These are phyloP conservation scores for Pseudozyma hubeiensis DNA, from an alignment of 1,284 basidiomycete genomes.

Conservation along the genomic window DNA sequence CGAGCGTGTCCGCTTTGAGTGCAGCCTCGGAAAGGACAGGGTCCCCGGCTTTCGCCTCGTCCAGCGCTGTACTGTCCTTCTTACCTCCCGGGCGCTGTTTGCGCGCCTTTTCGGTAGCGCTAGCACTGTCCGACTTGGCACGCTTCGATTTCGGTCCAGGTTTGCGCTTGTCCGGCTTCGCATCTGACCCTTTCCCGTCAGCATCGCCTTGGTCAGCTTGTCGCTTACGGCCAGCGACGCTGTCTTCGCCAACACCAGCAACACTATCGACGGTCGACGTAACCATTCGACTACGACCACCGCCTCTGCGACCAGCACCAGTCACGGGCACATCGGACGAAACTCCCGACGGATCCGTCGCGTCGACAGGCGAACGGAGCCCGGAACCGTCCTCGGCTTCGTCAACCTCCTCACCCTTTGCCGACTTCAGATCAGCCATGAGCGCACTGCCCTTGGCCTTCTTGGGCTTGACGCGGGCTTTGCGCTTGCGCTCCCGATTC, in stretches of 20 bases:
- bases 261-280: slow-evolving; percentile 7
- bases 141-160: slow-evolving; percentile 43
- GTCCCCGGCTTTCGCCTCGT: slow-evolving; percentile 14
- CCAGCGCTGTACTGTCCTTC: slow-evolving; percentile 18
- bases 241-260: slow-evolving; percentile 6
- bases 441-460: slow-evolving; percentile 68
- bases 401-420: slow-evolving; percentile 66
- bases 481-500: slow-evolving; percentile 65
- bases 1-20: slow-evolving; percentile 7
- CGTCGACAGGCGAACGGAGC: slow-evolving; percentile 35
- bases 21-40: slow-evolving; percentile 1
- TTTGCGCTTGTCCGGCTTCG: slow-evolving; percentile 30
- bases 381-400: slow-evolving; percentile 53
- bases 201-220: slow-evolving; percentile 21
- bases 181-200: slow-evolving; percentile 6
- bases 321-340: slow-evolving; percentile 7
- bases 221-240: slow-evolving; percentile 28
- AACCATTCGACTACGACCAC: slow-evolving; percentile 23
- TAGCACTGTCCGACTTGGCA: slow-evolving; percentile 40
- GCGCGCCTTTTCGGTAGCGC: slow-evolving; percentile 30
- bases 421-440: slow-evolving; percentile 65
- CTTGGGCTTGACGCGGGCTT: slow-evolving; percentile 64
- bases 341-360: slow-evolving; percentile 19
- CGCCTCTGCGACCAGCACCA: slow-evolving; percentile 26
- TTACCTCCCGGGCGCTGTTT: slow-evolving; percentile 22